These are phyloP conservation scores for Prunus fruticosa DNA, from an alignment of 306 rosid species.

Conservation along the genomic window DNA sequence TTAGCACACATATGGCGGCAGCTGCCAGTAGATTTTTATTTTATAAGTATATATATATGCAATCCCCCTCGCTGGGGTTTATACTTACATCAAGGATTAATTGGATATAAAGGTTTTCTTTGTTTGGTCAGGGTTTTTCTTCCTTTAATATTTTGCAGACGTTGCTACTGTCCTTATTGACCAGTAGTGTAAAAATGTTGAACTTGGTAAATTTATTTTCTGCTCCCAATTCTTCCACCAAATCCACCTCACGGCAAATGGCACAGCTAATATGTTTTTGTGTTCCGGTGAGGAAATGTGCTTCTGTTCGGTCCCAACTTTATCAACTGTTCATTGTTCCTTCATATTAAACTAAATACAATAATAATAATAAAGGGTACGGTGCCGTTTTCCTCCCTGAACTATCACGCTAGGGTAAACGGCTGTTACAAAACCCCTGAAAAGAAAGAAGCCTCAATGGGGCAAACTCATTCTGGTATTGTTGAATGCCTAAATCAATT, in stretches of 20 bases:
- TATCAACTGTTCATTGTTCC: neutral
- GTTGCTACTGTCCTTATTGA: neutral
- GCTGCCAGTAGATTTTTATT: constrained; percentile 18
- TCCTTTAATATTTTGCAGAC: neutral
- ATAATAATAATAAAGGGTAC: no score
- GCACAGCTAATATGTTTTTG: neutral
- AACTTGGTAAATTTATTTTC: neutral
- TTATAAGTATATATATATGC: constrained; percentile 8
- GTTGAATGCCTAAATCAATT: neutral
- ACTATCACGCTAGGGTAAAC: no score
- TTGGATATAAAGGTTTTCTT: constrained; percentile 7
- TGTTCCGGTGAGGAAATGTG: neutral
- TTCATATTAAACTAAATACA: neutral
- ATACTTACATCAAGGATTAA: constrained; percentile 15
- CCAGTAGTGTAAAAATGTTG: neutral
- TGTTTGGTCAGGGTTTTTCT: neutral
- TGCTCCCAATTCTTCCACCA: neutral
- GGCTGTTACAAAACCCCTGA: no score
- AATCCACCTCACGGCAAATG: neutral
- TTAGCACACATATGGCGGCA: constrained; percentile 9
- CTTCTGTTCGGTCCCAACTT: neutral
- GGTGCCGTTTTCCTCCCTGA: no score
- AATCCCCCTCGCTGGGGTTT: constrained; percentile 13
- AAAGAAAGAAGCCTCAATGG: neutral
- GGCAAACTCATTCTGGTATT: neutral